Evolutionary conservation across 83 land plant genomes (phyloP), one percentile per base, ranked within the genome.

Genomic region (Picea abies): DNA sequence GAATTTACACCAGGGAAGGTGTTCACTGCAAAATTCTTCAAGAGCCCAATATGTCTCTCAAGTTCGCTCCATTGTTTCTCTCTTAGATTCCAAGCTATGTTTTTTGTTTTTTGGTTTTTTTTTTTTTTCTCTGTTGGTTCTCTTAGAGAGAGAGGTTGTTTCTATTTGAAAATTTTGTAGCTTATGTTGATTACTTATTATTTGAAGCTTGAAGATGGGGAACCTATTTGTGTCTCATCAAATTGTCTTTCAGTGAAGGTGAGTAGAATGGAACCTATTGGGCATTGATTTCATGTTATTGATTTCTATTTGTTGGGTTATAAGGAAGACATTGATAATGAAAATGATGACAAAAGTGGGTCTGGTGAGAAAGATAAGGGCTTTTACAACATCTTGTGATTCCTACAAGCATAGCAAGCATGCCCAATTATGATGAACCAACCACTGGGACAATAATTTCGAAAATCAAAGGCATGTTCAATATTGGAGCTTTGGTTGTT

Each of bases 161-260:
- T 49, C 56, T 10, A 49, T 49, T 49, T 49, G 56, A 11, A 49
- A 11, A 49, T 49, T 49, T 49, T 9, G 56, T 62, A 76, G 25
- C 63, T 25, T 78, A 56, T 58, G 39, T 58, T 25, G 16, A 32
- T 96, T 63, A 79, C 87, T 16, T 92, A 89, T 67, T 87, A 89
- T 16, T 52, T 90, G 0, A 94, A 93, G 80, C 76, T 91, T 76
- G 86, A 82, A 20, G 88, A 91, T 84, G 91, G 95, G 60, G 79
- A 86, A 23, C 94, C 99, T 29, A 60, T 93, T 14, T 83, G 80
- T 84, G 90, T 91, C 64, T 87, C 91, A 32, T 97, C 99, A n/a
- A 97, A 97, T 85, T 83, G 92, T 25, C 87, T 86, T 80, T 94
- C 98, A 58, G 37, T 85, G 8, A 92, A 94, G 84, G 92, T 93